Base-by-base conservation (phyloP, 768 basidiomycete species). In the Hericium erinaceus region DNA sequence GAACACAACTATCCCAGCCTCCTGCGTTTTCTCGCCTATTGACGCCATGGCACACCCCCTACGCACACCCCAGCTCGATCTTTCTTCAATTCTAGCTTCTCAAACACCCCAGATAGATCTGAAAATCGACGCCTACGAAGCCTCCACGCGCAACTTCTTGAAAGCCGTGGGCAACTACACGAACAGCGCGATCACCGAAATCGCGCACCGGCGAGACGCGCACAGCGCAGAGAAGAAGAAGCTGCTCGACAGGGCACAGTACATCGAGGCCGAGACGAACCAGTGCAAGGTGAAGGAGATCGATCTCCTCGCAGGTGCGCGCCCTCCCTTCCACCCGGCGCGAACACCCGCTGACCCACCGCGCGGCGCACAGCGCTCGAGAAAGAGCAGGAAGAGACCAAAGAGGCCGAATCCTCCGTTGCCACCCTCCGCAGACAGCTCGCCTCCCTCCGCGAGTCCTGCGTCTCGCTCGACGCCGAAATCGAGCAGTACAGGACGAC, bases 221-320 rank as follows among this genome's bases (percentile, higher is more conserved):
- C 85, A 92, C 64, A 73, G 73, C 2, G 68, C 77, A 1, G 83
- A 84, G 67, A 83, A 80, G 71, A 87, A 86, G 66, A 79, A 77
- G 58, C 60, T 83, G 0, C 58, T 71, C 8, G 92, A 92, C 52
- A 82, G 80, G 66, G 80, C 72, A 9, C 77, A 82, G 48, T 75
- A 79, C 8, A 75, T 83, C 0, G 87, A 93, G 67, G 64, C 74
- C 0, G 86, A 92, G 69, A 92, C 80, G 2, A 84, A 81, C 55
- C 75, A 83, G 48, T 92, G 88, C 71, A 89, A 92, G 63, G 67
- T 88, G 54, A 79, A 76, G 64, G 92, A 94, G 70, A 85, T 91
- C 33, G 85, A 89, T 54, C 77, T 95, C 56, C 77, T 91, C 2
- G 79, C 81, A 57, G 80, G 92, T 92, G 68, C n/a, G 81, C 73